A percentile compares a stretch with the other conserved stretches of the same genome.
These are phyloP conservation scores for Isatis tinctoria DNA, from an alignment of 345 rosid species.

Conservation along the genomic window DNA sequence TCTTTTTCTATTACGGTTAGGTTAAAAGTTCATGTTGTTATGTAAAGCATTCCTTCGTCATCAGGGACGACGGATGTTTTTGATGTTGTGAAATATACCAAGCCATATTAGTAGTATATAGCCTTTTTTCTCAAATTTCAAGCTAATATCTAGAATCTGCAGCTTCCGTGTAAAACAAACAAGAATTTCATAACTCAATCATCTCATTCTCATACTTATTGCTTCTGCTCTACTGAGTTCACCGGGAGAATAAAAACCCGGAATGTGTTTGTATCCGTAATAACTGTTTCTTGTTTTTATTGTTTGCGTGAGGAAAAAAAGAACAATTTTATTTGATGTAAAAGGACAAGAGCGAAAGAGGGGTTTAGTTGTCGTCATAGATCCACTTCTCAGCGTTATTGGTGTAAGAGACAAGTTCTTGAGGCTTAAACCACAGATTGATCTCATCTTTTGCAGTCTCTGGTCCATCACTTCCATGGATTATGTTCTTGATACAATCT, in stretches of 20 bases:
- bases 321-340: background rate
- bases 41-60: no score
- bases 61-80: no score
- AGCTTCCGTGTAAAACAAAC: background rate
- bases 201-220: background rate
- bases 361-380: conserved; percentile 60
- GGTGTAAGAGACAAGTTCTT: conserved; percentile 78
- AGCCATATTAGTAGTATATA: no score
- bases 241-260: background rate
- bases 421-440: conserved; percentile 88
- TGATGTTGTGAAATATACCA: no score
- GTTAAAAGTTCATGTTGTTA: no score
- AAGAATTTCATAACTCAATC: background rate
- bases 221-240: background rate
- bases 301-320: background rate
- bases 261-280: background rate
- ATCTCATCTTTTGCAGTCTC: conserved; percentile 96
- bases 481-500: conserved; percentile 61
- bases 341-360: background rate
- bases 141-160: no score
- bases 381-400: conserved; percentile 91
- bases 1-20: no score
- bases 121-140: no score
- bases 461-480: conserved; percentile 98
- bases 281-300: background rate